Base-by-base conservation (phyloP, 257 asterid species). In the Ligustrum vulgare region DNA sequence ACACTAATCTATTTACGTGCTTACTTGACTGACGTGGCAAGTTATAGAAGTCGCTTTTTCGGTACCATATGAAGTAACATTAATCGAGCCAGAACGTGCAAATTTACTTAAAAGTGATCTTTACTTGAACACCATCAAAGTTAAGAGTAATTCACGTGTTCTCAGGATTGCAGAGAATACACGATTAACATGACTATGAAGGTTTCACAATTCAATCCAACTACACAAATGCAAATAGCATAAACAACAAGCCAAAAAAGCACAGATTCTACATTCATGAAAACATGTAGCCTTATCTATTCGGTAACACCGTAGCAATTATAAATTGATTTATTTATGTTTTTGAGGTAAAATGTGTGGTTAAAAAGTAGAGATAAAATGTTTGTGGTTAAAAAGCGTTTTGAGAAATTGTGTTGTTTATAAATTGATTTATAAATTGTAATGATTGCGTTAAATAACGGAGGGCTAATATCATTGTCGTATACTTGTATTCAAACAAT, bases 121-220 rank as follows among this genome's bases (percentile, higher is more conserved):
- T 65, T 63, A 45, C 35, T 60, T n/a, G n/a, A 77, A 16, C 72
- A 67, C 54, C 20, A 12, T 1, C 8, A 58, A 74, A 66, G 66
- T 69, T 68, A 6, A n/a, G 23, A 67, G 43, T 4, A 34, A 64
- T 34, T 28, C 72, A 33, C 1, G 6, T 11, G 15, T 23, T 23
- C 23, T 70, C 34, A 58, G 58, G 35, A 32, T 58, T 35, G 22
- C 8, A 69, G 20, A 43, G 71, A 35, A 18, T 47, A 18, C 65
- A 56, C 43, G 11, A 63, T 25, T 49, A 10, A 62, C 69, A 37
- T 60, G n/a, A 60, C 9, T 60, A 8, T 18, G 0, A 60, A 60
- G 2, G 23, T 6, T 56, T 8, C 0, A 7, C 32, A 58, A 58
- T 58, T 58, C 65, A 58, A 22, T 58, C 65, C 65, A 58, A 20